These are phyloP conservation scores for Cyclotella baltica DNA, from an alignment of 108 stramenopile species.

Conservation along the genomic window DNA sequence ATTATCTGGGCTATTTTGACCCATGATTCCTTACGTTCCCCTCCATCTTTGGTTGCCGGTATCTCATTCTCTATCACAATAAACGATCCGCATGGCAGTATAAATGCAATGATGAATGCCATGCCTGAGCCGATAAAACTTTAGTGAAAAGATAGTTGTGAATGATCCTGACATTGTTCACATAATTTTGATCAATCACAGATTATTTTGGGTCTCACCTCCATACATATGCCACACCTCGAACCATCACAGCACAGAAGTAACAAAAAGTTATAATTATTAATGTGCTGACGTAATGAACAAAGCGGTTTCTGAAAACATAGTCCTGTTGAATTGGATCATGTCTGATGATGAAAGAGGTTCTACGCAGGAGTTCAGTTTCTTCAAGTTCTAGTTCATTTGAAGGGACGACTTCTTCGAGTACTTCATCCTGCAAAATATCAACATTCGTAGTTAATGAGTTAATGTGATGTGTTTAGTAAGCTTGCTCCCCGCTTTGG, in stretches of 20 bases:
- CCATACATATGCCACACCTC: constrained; percentile 85
- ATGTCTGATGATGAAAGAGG: constrained; percentile 28
- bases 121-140: constrained; percentile 72
- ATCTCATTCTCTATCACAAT: constrained; percentile 46
- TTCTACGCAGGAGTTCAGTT: background rate
- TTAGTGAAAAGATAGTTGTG: background rate
- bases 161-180: background rate
- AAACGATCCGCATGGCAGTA: constrained; percentile 64
- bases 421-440: constrained; percentile 18
- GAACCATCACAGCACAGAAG: constrained; percentile 63
- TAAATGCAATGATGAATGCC: constrained; percentile 80
- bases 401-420: constrained; percentile 3
- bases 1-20: constrained; percentile 38
- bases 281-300: constrained; percentile 63
- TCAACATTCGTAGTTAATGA: too few species aligned
- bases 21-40: constrained; percentile 21
- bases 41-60: constrained; percentile 2
- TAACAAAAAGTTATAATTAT: constrained; percentile 60
- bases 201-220: background rate
- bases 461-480: background rate
- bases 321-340: constrained; percentile 41
- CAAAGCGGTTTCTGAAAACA: constrained; percentile 44
- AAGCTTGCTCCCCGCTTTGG: background rate
- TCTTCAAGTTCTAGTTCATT: background rate
- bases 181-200: background rate